A percentile compares a stretch with the other conserved stretches of the same genome.
These are phyloP conservation scores for Huntiella abstrusa DNA, from an alignment of 2,329 filamentous ascomycete species.

Conservation along the genomic window DNA sequence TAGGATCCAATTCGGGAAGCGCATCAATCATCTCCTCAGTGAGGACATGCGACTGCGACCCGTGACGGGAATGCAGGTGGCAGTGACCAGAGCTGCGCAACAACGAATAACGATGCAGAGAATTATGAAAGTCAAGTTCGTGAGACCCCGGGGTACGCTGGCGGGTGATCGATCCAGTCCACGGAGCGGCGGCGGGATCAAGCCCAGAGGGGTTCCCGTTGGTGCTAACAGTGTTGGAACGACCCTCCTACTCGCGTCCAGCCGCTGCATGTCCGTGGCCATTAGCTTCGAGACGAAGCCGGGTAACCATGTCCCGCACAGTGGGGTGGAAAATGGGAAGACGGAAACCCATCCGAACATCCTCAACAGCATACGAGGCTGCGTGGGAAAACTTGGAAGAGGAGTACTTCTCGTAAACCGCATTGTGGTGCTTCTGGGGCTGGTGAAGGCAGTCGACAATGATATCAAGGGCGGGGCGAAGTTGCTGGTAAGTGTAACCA, in stretches of 20 bases:
- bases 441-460: slow-evolving; percentile 77
- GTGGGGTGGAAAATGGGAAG: slow-evolving; percentile 20
- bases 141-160: too few relatives aligned
- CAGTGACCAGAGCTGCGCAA: too few relatives aligned
- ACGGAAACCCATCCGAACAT: slow-evolving; percentile 43
- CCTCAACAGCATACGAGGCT: slow-evolving; percentile 58
- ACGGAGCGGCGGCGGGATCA: too few relatives aligned
- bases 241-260: slow-evolving; percentile 5
- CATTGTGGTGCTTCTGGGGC: slow-evolving; percentile 61
- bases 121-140: too few relatives aligned
- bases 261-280: not conserved
- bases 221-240: not conserved
- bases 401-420: slow-evolving; percentile 82
- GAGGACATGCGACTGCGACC: too few relatives aligned
- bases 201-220: too few relatives aligned
- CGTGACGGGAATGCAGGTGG: too few relatives aligned
- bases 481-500: slow-evolving; percentile 73
- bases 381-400: slow-evolving; percentile 76
- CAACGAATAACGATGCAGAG: too few relatives aligned
- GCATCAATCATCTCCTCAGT: too few relatives aligned
- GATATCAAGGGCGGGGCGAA: slow-evolving; percentile 56
- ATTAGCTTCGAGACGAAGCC: slow-evolving; percentile 4
- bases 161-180: too few relatives aligned
- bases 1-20: too few relatives aligned
- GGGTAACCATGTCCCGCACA: slow-evolving; percentile 7